phyloP scores from a whole-genome alignment of 495 filamentous ascomycete species.

The Penicillium maclennaniae region DNA sequence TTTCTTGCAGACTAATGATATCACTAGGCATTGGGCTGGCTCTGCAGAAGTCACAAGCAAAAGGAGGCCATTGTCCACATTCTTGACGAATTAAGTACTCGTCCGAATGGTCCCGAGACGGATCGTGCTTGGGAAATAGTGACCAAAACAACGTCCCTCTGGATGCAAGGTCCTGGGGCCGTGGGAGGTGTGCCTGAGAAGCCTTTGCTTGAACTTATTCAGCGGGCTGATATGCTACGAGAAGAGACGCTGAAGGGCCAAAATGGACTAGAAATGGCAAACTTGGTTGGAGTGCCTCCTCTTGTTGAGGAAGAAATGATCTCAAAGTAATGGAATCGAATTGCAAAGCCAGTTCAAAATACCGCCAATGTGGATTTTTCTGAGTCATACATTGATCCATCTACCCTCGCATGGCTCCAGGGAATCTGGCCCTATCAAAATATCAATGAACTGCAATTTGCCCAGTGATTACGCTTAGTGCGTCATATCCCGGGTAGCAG shows the following conservation, averaged over 20 bases:
- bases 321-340: too few relatives aligned
- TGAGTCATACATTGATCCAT: not conserved
- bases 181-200: not conserved
- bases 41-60: not conserved
- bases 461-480: slow-evolving; percentile 19
- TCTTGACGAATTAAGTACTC: not conserved
- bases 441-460: not conserved
- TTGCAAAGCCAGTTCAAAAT: too few relatives aligned
- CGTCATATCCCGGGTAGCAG: slow-evolving; percentile 35
- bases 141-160: not conserved
- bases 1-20: slow-evolving; percentile 3
- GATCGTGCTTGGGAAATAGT: not conserved
- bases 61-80: not conserved
- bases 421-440: not conserved
- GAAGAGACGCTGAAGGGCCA: not conserved
- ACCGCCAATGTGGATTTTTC: not conserved
- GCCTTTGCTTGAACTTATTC: not conserved
- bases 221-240: not conserved
- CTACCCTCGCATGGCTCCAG: not conserved
- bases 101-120: not conserved
- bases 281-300: not conserved
- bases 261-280: not conserved
- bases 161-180: not conserved
- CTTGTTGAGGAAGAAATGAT: too few relatives aligned
- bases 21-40: slow-evolving; percentile 6